Evolutionary conservation across 345 rosid species (phyloP).

Genomic region (Xanthoceras sorbifolium): DNA sequence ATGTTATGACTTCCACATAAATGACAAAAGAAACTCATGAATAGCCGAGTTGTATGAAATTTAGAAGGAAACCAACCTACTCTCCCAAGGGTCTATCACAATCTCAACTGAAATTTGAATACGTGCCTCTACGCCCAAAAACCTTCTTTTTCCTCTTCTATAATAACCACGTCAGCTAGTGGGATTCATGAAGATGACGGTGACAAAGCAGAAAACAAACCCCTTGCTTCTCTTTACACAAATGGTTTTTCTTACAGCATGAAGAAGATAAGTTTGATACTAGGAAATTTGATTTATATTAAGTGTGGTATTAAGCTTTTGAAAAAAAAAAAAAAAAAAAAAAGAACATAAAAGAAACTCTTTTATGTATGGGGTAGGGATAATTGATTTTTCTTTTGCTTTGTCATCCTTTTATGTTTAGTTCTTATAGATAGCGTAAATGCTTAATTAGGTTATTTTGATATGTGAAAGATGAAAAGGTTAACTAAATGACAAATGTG

Average conservation of each 20-base stretch:
- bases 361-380: neutral
- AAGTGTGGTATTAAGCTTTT: neutral
- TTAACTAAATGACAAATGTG: neutral
- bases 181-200: neutral
- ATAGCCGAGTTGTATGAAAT: too few species aligned
- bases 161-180: neutral
- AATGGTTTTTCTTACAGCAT: neutral
- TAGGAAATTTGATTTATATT: neutral
- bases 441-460: neutral
- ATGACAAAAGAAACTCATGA: too few species aligned
- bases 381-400: constrained; percentile 1
- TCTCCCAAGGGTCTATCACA: too few species aligned
- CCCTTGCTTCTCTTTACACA: neutral
- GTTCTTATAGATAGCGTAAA: too few species aligned
- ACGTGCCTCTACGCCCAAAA: neutral
- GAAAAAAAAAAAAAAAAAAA: neutral
- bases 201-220: neutral
- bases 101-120: neutral
- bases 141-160: neutral
- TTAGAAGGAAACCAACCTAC: too few species aligned
- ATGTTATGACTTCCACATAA: too few species aligned
- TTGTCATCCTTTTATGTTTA: neutral
- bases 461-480: neutral
- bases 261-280: neutral
- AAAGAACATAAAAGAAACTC: neutral